phyloP scores from a whole-genome alignment of 225 moss, liverwort and hornwort genomes.

The Ulota crispa region DNA sequence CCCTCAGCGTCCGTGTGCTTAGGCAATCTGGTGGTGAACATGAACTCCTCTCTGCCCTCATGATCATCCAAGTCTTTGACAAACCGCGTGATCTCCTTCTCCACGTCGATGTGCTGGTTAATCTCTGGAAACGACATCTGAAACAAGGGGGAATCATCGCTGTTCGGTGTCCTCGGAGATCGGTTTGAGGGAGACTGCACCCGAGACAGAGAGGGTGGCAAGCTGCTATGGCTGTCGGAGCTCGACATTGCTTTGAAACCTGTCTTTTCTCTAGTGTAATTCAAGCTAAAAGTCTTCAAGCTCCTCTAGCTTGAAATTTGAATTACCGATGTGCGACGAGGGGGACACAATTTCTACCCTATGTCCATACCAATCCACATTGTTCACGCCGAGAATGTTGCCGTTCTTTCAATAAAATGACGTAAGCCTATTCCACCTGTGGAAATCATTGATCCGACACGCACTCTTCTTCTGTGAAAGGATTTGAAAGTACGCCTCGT shows the following conservation, averaged over 20 bases:
- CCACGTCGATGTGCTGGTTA: conserved; percentile 48
- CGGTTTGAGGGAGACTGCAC: conserved; percentile 21
- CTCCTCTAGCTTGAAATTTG: conserved; percentile 10
- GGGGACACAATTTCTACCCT: conserved; percentile 2
- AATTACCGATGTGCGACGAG: neutral
- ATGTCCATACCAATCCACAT: conserved; percentile 26
- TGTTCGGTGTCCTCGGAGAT: conserved; percentile 22
- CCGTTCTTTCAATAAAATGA: neutral
- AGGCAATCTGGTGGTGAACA: conserved; percentile 30
- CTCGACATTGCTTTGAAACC: conserved; percentile 23
- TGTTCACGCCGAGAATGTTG: neutral
- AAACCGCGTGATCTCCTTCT: conserved; percentile 44
- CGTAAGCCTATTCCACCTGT: neutral
- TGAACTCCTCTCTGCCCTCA: conserved; percentile 40
- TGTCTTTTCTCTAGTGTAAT: neutral
- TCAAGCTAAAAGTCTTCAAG: conserved; percentile 14
- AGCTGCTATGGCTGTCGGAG: neutral
- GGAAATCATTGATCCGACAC: neutral
- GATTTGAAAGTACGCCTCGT: conserved; percentile 10
- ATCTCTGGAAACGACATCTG: conserved; percentile 34
- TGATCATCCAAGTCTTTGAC: conserved; percentile 43
- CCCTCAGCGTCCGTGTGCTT: conserved; percentile 4
- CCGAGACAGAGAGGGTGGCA: conserved; percentile 31
- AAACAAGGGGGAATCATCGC: neutral
- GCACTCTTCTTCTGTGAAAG: neutral